Evolutionary conservation across 2,329 filamentous ascomycete species (phyloP), one percentile per base, ranked within the genome.

Genomic region (Aspergillus novoparasiticus): DNA sequence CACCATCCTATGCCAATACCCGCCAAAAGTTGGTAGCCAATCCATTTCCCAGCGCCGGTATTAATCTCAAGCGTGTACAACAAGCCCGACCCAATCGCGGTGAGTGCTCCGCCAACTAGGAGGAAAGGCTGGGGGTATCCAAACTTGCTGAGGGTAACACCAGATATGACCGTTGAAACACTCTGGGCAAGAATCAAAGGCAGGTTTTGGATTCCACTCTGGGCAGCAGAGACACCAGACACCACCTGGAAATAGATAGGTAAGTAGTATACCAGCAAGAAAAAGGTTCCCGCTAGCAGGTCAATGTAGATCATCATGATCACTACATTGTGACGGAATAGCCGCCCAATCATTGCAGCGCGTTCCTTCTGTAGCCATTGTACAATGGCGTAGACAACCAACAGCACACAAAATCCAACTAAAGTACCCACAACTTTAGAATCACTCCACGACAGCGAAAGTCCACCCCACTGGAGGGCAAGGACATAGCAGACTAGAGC

Each of bases 191-290:
- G 63, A 4, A 83, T 75, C 16, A 82, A 66, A 19, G 81, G 76
- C 12, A 84, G 66, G 57, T 80, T 82, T 39, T 74, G 70, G 14
- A 84, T 72, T 6, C 82, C 82, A 2, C 75, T 78, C 28, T 69
- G 58, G 14, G 45, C 82, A 70, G 9, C 69, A 16, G 43, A 46
- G 21, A 46, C 43, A 14, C 43, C 43, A 2, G n/a, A 21, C 10
- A 46, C 21, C n/a, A 23, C 71, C 66, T 84, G 81, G 71, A 84
- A 84, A 67, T 81, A 83, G 58, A 83, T 81, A 39, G 81, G 81
- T 0, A 83, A 71, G 66, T 81, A 83, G 70, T 82, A 83, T 11
- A 83, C 66, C 2, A 78, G 57, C 16, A 80, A 43, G 60, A 79
- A 66, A 10, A 65, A 68, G 0, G 36, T 45, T 12, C 55, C 55